These are phyloP conservation scores for Acacia confusa DNA, from an alignment of 306 rosid genomes.

Conservation along the genomic window DNA sequence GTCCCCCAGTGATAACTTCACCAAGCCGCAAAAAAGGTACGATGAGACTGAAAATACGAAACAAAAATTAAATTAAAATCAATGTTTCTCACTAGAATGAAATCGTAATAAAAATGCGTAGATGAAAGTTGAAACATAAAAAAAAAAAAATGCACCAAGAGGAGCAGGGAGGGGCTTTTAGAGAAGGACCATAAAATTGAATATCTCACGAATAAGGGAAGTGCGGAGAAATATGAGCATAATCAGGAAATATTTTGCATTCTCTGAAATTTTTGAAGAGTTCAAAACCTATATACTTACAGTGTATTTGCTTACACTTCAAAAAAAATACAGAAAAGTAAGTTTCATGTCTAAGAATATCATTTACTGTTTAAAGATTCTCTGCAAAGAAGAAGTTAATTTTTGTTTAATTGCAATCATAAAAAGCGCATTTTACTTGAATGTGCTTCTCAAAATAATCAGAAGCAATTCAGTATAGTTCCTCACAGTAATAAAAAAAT, in stretches of 20 bases:
- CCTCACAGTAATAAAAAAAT: not conserved
- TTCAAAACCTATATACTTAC: not conserved
- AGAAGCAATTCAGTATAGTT: not conserved
- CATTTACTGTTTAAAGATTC: not conserved
- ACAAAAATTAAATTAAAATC: slow-evolving; percentile 2
- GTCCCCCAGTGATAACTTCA: slow-evolving; percentile 69
- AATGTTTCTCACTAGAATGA: slow-evolving; percentile 8
- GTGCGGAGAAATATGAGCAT: slow-evolving; percentile 8
- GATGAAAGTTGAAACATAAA: not conserved
- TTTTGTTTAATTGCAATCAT: not conserved
- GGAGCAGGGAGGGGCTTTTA: not conserved
- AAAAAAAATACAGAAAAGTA: not conserved
- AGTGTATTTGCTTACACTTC: not conserved
- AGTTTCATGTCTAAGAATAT: not conserved
- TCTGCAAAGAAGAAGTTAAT: not conserved
- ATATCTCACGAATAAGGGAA: not conserved
- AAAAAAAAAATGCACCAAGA: not conserved
- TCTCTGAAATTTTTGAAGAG: not conserved
- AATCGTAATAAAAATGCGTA: not conserved
- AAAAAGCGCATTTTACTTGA: not conserved
- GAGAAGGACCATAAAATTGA: slow-evolving; percentile 11
- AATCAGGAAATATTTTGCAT: not conserved
- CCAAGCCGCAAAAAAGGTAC: slow-evolving; percentile 93
- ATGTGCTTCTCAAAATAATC: not conserved
- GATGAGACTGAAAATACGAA: slow-evolving; percentile 58